Conservation (phyloP, 768 basidiomycete genomes). For the Coprinellus micaceus region DNA sequence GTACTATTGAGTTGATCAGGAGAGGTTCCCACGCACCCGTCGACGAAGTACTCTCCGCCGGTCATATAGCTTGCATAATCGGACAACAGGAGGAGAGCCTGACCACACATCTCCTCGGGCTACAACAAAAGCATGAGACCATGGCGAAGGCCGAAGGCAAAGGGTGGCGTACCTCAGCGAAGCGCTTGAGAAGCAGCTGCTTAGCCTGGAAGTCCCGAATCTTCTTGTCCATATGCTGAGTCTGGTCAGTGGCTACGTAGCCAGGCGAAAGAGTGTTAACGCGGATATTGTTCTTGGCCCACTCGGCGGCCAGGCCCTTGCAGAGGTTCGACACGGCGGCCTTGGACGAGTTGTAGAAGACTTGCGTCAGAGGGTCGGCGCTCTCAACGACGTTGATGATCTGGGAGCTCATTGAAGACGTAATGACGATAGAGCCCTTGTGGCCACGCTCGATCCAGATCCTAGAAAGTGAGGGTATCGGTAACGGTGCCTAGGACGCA, state of each 20-base stretch:
- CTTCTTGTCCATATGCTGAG: conserved; percentile 45
- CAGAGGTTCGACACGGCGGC: conserved; percentile 56
- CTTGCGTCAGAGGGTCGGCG: conserved; percentile 52
- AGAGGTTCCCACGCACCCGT: conserved; percentile 36
- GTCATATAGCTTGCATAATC: conserved; percentile 54
- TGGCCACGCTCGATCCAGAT: conserved; percentile 38
- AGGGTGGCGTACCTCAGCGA: conserved; percentile 50
- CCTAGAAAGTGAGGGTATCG: conserved; percentile 21
- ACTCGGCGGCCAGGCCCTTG: conserved; percentile 61
- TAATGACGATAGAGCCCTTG: conserved; percentile 58
- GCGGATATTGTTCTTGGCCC: conserved; percentile 50
- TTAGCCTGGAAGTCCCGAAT: conserved; percentile 47
- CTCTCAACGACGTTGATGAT: conserved; percentile 52
- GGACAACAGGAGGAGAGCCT: conserved; percentile 52
- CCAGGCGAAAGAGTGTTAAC: conserved; percentile 64
- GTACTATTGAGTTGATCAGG: no score
- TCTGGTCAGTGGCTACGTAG: conserved; percentile 62
- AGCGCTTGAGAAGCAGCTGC: conserved; percentile 51
- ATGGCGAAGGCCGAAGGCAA: no score
- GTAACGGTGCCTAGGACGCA: background rate
- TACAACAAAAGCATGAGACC: conserved; percentile 20
- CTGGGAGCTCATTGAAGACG: conserved; percentile 62
- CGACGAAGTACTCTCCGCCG: conserved; percentile 52
- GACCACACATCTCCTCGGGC: conserved; percentile 57
- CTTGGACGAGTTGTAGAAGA: conserved; percentile 66